phyloP scores from a whole-genome alignment of 768 basidiomycete genomes.

The Macrolepiota albuminosa region DNA sequence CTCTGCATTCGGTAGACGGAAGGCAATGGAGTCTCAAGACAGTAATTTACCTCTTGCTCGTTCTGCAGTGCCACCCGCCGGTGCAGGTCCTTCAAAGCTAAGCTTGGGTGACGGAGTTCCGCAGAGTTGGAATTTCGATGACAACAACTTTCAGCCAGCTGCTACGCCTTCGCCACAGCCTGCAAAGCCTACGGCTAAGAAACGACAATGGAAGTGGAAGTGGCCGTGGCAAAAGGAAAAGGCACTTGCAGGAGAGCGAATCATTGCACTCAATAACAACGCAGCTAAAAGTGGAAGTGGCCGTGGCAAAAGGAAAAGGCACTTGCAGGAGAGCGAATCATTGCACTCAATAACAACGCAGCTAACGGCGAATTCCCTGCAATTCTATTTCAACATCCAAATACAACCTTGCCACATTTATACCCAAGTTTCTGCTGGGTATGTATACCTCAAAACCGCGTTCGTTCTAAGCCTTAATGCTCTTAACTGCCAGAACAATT shows the following conservation, averaged over 20 bases:
- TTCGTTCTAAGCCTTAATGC: not conserved
- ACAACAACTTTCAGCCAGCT: slow-evolving; percentile 46
- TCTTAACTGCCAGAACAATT: slow-evolving; percentile 72
- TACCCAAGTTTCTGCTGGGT: slow-evolving; percentile 94
- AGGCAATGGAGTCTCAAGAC: slow-evolving; percentile 48
- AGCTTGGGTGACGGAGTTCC: slow-evolving; percentile 43
- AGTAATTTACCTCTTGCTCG: slow-evolving; percentile 55
- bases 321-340: slow-evolving; percentile 69
- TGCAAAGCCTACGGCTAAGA: slow-evolving; percentile 31
- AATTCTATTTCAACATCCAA: slow-evolving; percentile 95
- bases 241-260: slow-evolving; percentile 64
- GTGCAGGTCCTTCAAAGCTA: slow-evolving; percentile 44
- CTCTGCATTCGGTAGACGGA: slow-evolving; percentile 56
- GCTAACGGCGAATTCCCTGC: slow-evolving; percentile 63
- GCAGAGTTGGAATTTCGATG: slow-evolving; percentile 73
- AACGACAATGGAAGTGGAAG: slow-evolving; percentile 60
- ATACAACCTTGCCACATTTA: slow-evolving; percentile 82
- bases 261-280: slow-evolving; percentile 79
- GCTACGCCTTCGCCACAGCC: slow-evolving; percentile 37
- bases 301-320: slow-evolving; percentile 73
- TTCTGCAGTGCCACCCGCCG: slow-evolving; percentile 59
- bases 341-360: slow-evolving; percentile 73
- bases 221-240: slow-evolving; percentile 83
- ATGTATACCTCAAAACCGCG: slow-evolving; percentile 20
- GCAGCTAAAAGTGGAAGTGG: slow-evolving; percentile 74